Conservation (phyloP, 768 basidiomycete species). For the Lactarius vividus region DNA sequence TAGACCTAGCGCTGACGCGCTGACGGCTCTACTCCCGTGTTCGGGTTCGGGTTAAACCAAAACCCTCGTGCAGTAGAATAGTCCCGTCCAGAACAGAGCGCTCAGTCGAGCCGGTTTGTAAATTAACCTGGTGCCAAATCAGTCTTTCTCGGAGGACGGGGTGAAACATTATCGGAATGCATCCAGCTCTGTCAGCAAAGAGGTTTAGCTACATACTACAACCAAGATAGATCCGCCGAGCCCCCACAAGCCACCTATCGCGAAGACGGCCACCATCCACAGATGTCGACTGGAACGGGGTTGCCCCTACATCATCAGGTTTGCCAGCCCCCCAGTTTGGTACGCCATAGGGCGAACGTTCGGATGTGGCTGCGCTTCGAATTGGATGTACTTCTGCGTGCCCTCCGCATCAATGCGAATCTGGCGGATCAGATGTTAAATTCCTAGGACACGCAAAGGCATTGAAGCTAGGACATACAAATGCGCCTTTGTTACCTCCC, state of each 20-base stretch:
- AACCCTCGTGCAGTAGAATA: background rate
- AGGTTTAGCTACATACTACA: slow-evolving; percentile 6
- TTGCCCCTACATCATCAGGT: slow-evolving; percentile 61
- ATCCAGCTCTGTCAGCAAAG: background rate
- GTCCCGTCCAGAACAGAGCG: background rate
- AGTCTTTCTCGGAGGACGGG: background rate
- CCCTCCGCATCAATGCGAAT: slow-evolving; percentile 82
- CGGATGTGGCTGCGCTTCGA: slow-evolving; percentile 85
- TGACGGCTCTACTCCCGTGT: background rate
- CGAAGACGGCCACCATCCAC: background rate
- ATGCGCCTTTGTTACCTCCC: slow-evolving; percentile 88
- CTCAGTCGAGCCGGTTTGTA: background rate
- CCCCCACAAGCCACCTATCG: background rate
- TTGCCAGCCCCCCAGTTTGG: slow-evolving; percentile 60
- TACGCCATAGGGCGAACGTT: slow-evolving; percentile 94
- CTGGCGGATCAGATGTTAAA: slow-evolving; percentile 38
- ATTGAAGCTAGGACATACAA: slow-evolving; percentile 48
- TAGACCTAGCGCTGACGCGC: background rate
- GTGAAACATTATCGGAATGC: slow-evolving; percentile 1
- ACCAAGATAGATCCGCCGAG: slow-evolving; percentile 1
- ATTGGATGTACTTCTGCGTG: slow-evolving; percentile 70
- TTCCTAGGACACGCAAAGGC: background rate
- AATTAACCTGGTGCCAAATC: background rate
- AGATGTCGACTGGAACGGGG: background rate
- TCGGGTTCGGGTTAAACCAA: background rate